A percentile compares a stretch with the other conserved stretches of the same genome.
These are phyloP conservation scores for Trichoderma sp. DNA, from an alignment of 2,329 filamentous ascomycete genomes.

Conservation along the genomic window DNA sequence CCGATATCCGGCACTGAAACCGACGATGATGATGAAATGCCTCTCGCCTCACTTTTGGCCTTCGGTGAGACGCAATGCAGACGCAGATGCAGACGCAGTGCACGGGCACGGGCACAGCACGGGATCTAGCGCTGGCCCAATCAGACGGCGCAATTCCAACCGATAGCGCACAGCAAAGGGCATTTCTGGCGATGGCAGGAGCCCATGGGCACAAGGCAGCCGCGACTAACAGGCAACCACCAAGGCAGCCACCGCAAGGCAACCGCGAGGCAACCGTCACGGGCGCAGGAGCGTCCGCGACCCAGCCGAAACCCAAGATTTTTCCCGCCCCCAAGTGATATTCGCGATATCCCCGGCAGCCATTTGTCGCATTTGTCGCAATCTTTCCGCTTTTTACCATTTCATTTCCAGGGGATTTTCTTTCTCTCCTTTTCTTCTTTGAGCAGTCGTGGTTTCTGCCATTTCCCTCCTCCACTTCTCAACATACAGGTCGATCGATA, in stretches of 20 bases:
- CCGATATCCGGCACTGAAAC: background rate
- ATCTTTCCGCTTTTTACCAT: background rate
- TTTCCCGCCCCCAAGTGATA: background rate
- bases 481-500: no score
- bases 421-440: background rate
- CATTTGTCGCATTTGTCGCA: background rate
- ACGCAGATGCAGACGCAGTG: background rate
- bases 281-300: background rate
- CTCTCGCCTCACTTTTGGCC: slow-evolving; percentile 4
- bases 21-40: background rate
- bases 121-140: slow-evolving; percentile 13
- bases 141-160: slow-evolving; percentile 16
- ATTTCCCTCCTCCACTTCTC: background rate
- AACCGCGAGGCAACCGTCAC: slow-evolving; percentile 13
- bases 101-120: background rate
- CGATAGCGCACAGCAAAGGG: background rate
- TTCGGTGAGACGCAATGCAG: slow-evolving; percentile 20
- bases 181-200: background rate
- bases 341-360: background rate
- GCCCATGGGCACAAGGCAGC: slow-evolving; percentile 5
- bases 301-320: slow-evolving; percentile 20
- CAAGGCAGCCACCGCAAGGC: slow-evolving; percentile 21
- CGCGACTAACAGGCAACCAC: no score
- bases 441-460: background rate
- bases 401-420: background rate